Evolutionary conservation across 2,329 filamentous ascomycete species (phyloP), one percentile per base, ranked within the genome.

Genomic region (Catunica adiposa): DNA sequence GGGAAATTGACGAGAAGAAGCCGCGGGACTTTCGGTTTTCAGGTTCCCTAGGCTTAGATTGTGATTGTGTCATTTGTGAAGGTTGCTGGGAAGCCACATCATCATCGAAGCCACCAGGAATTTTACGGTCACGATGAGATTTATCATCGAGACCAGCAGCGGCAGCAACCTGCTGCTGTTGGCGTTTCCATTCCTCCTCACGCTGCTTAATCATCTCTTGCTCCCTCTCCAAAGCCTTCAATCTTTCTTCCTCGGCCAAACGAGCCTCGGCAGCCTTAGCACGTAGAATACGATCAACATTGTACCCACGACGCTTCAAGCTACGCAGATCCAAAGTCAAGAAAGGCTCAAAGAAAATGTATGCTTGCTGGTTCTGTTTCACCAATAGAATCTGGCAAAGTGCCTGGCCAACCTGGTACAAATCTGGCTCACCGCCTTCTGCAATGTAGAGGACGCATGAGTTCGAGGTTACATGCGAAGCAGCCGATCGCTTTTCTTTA

Each of bases 341-440:
- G 60, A 98, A 84, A 54, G 88, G 89, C 68, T 97, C 92, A 56
- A 98, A 80, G 55, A 92, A 90, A 56, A 96, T 77, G 55, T 87
- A 88, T 1, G 90, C 89, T 64, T 94, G 86, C 63, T 94, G 86
- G 61, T 86, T 90, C 6, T 90, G 89, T 22, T 88, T 79, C 54
- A 80, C 79, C 51, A 98, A 73, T 38, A 98, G 74, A 54, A 94
- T 71, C 63, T 84, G 81, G 60, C 90, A 88, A 50, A 98, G 75
- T 25, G 87, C 87, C 62, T 89, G 85, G 57, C 88, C 92, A 61
- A 98, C 83, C 69, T 98, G 89, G 66, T 94, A 97, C 65, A 94
- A 79, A 64, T 97, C 89, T 29, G 80, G 84, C 58, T 79, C 78
- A 1, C 73, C 68, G 29, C 74, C 77, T 8, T 82, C 78, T 2